These are phyloP conservation scores for Phytophthora foliorum DNA, from an alignment of 352 stramenopile genomes.

Conservation along the genomic window DNA sequence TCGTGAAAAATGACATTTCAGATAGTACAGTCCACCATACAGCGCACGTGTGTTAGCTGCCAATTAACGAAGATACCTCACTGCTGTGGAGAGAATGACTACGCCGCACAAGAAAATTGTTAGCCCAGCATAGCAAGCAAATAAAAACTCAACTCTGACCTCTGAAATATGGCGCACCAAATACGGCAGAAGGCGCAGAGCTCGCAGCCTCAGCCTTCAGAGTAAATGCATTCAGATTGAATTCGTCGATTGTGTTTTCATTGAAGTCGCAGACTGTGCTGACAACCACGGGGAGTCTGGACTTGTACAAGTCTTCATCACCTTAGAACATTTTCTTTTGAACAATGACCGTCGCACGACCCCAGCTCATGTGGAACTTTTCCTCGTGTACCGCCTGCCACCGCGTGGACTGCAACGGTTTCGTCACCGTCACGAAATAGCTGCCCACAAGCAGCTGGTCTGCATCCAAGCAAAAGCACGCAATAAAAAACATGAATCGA, in stretches of 20 bases:
- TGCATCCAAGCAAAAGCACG: slow-evolving; percentile 19
- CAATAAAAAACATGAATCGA: background rate
- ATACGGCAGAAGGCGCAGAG: background rate
- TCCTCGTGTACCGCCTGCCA: slow-evolving; percentile 73
- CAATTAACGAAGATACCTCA: background rate
- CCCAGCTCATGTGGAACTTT: slow-evolving; percentile 79
- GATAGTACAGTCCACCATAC: background rate
- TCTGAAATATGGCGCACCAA: background rate
- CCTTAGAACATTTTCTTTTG: slow-evolving; percentile 70
- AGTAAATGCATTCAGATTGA: background rate
- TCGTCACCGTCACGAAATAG: slow-evolving; percentile 75
- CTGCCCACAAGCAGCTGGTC: slow-evolving; percentile 55
- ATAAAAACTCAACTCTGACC: background rate
- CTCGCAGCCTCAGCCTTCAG: background rate
- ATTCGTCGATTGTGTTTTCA: slow-evolving; percentile 1
- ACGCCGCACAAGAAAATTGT: background rate
- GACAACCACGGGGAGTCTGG: background rate
- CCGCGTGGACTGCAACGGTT: slow-evolving; percentile 58
- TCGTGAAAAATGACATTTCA: background rate
- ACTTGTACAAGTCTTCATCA: slow-evolving; percentile 1
- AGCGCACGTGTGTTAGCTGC: background rate
- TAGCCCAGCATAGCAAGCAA: background rate
- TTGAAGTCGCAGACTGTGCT: background rate
- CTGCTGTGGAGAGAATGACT: background rate
- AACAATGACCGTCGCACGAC: slow-evolving; percentile 64